These are phyloP conservation scores for Termitomyces sp. DNA, from an alignment of 768 basidiomycete species.

Conservation along the genomic window DNA sequence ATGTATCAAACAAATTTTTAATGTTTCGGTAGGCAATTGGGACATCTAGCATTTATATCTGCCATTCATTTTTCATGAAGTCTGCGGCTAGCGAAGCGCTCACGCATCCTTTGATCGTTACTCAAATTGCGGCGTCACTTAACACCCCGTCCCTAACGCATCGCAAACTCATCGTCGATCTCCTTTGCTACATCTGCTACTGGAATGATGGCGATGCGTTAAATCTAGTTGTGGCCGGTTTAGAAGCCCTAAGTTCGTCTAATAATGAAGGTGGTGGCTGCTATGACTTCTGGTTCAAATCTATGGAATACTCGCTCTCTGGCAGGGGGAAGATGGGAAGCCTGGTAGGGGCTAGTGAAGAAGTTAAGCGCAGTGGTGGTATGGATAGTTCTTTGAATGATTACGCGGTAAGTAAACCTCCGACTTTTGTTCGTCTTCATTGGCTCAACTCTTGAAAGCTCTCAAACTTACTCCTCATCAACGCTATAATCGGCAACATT, in stretches of 20 bases:
- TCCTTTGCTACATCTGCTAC: constrained; percentile 69
- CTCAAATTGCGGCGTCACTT: constrained; percentile 76
- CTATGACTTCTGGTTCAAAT: constrained; percentile 89
- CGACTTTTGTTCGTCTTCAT: background rate
- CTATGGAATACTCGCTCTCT: constrained; percentile 65
- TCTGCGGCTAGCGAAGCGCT: constrained; percentile 67
- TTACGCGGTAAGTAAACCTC: constrained; percentile 62
- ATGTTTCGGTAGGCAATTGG: constrained; percentile 38
- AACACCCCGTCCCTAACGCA: constrained; percentile 77
- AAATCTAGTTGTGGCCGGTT: constrained; percentile 64
- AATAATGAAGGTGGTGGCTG: constrained; percentile 56
- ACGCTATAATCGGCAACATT: constrained; percentile 53
- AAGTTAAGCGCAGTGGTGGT: constrained; percentile 65
- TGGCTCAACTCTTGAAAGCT: constrained; percentile 33
- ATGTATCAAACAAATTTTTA: constrained; percentile 79
- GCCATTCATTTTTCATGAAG: constrained; percentile 27
- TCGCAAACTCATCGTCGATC: constrained; percentile 72
- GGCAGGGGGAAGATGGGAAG: constrained; percentile 95
- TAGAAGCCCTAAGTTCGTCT: constrained; percentile 65
- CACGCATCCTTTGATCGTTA: constrained; percentile 65
- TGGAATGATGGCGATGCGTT: constrained; percentile 57
- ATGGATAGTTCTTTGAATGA: constrained; percentile 70
- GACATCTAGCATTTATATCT: constrained; percentile 1
- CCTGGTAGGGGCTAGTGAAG: constrained; percentile 90
- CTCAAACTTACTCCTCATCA: constrained; percentile 68